Evolutionary conservation across 805 yeast species (phyloP).

Genomic region (Metschnikowia henanensis): DNA sequence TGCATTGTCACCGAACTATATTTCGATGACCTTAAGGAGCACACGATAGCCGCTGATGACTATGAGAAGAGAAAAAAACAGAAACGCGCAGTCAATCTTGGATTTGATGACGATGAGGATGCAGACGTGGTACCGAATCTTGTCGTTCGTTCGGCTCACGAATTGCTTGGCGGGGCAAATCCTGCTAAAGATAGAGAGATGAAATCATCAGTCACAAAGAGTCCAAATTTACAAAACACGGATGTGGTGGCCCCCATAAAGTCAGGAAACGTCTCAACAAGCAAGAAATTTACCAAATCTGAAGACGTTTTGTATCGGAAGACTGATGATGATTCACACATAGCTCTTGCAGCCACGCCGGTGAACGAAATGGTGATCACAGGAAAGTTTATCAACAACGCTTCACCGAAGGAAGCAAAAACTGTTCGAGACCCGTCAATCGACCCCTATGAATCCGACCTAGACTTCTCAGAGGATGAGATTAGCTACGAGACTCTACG

Average conservation of each 20-base stretch:
- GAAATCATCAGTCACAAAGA: not conserved
- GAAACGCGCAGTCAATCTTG: slow-evolving; percentile 32
- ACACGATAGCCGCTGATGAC: not conserved
- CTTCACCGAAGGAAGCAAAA: not conserved
- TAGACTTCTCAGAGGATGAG: slow-evolving; percentile 12
- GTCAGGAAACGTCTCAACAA: too few relatives aligned
- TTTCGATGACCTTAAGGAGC: slow-evolving; percentile 43
- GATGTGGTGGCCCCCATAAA: too few relatives aligned
- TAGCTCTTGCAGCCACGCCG: not conserved
- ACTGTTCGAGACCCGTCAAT: slow-evolving; percentile 2
- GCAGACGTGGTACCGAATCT: slow-evolving; percentile 21
- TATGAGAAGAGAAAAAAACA: slow-evolving; percentile 21
- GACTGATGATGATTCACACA: not conserved
- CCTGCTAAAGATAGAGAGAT: slow-evolving; percentile 1
- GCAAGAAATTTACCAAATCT: too few relatives aligned
- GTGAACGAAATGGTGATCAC: not conserved
- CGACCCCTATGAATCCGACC: slow-evolving; percentile 12
- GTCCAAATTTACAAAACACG: not conserved
- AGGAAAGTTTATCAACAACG: not conserved
- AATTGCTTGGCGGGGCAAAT: slow-evolving; percentile 14
- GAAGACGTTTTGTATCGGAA: too few relatives aligned
- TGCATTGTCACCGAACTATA: slow-evolving; percentile 46
- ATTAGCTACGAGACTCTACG: slow-evolving; percentile 16
- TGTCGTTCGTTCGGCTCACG: slow-evolving; percentile 46
- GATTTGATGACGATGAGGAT: slow-evolving; percentile 39